Evolutionary conservation across 352 stramenopile genomes (phyloP), one percentile per base, ranked within the genome.

Genomic region (Globisporangium rhizosaccharum): DNA sequence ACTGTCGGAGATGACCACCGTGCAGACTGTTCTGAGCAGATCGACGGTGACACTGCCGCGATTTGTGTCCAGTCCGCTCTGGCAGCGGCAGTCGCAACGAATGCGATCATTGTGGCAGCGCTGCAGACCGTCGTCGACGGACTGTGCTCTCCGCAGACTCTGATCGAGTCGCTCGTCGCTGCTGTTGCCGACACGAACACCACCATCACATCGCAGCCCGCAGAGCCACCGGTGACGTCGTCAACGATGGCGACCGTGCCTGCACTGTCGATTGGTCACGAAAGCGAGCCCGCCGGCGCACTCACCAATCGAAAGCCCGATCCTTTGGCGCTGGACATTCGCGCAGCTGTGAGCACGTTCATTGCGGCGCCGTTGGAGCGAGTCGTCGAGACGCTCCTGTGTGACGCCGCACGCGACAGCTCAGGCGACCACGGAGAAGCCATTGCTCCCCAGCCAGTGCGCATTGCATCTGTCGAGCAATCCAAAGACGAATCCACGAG

Each of bases 71-170:
- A 59, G 23, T 60, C 46, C 28, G 59, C 63, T 0, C 63, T 68
- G 36, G 56, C 60, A 26, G 50, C 59, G 12, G 50, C 56, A 28
- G 44, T 56, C 20, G 59, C 64, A 9, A 67, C 64, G 20, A 66
- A 61, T 44, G 61, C 57, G n/a, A 70, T 74, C 33, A 59, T 74
- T 12, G n/a, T 71, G 6, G 37, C 60, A 17, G 67, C 60, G 36
- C 53, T 74, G 17, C 63, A 71, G 23, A 66, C 59, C 42, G 54
- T 74, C 14, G 51, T 74, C 25, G 47, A 62, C 23, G 41, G 62
- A 8, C 50, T 74, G 7, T 55, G 56, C 23, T 52, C 51, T 2
- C 54, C 67, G 3, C 30, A 52, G 1, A 25, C n/a, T n/a, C 46
- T 66, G 23, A 39, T 47, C 2, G 58, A 70, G 42, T 59, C 63